Percentiles rank a stretch among this genome's conserved stretches.
Conservation (phyloP, 345 rosid species). For the Eutrema yunnanense region DNA sequence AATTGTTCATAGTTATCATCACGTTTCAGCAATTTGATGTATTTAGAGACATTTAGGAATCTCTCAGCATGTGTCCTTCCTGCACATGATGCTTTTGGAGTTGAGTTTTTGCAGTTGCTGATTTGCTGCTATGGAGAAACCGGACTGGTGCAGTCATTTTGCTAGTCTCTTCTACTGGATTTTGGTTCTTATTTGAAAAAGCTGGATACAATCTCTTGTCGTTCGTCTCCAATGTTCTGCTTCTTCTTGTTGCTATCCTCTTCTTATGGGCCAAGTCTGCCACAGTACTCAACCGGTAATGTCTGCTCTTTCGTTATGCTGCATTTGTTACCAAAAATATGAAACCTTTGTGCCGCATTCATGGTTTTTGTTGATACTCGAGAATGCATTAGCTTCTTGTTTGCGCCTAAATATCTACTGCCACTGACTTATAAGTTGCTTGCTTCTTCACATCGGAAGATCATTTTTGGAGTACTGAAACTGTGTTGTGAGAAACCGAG, state of each 20-base stretch:
- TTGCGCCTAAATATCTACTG: not conserved
- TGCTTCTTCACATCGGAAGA: not conserved
- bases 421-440: not conserved
- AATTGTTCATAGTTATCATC: not conserved
- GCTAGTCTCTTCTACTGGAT: conserved; percentile 43
- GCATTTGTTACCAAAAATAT: not conserved
- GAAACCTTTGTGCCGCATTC: not conserved
- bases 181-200: conserved; percentile 76
- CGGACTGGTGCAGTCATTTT: conserved; percentile 41
- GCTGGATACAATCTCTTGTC: conserved; percentile 74
- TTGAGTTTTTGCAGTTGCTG: conserved; percentile 49
- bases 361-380: not conserved
- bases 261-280: conserved; percentile 99
- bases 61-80: not conserved
- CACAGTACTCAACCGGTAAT: conserved; percentile 80
- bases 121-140: conserved; percentile 79
- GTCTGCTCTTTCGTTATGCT: not conserved
- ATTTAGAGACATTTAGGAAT: not conserved
- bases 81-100: not conserved
- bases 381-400: conserved; percentile 5
- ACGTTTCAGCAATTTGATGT: not conserved
- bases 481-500: not conserved
- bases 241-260: conserved; percentile 68
- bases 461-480: not conserved
- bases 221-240: conserved; percentile 64